These are phyloP conservation scores for Teunomyces cretensis DNA, from an alignment of 805 yeast genomes.

Conservation along the genomic window DNA sequence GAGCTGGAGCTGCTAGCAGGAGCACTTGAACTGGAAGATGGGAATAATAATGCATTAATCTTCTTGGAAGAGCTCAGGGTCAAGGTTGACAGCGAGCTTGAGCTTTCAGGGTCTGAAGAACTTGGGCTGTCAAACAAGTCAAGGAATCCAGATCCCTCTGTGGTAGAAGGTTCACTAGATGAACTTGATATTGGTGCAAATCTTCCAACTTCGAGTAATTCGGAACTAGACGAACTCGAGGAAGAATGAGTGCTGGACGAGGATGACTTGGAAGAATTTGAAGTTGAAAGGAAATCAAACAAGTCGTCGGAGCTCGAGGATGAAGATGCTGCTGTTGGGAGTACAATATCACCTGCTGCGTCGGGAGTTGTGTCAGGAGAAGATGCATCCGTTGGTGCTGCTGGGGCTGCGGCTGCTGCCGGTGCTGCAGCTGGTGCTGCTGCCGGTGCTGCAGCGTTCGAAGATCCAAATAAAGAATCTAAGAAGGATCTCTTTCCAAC, in stretches of 20 bases:
- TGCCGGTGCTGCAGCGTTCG: slow-evolving; percentile 9
- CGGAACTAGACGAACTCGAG: slow-evolving; percentile 6
- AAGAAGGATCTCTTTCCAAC: slow-evolving; percentile 12
- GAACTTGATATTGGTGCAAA: not conserved
- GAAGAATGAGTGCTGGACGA: slow-evolving; percentile 1
- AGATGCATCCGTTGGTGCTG: not conserved
- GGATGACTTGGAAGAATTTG: not conserved
- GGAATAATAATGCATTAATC: not conserved
- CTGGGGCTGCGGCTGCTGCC: slow-evolving; percentile 7
- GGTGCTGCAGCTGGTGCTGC: slow-evolving; percentile 9
- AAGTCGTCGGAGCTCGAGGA: slow-evolving; percentile 1
- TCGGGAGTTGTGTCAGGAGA: not conserved
- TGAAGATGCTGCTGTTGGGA: slow-evolving; percentile 1
- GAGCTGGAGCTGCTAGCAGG: slow-evolving; percentile 8
- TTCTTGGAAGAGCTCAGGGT: not conserved
- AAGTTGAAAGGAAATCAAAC: not conserved
- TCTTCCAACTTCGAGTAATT: slow-evolving; percentile 2
- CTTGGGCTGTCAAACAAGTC: not conserved
- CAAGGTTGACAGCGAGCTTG: slow-evolving; percentile 1
- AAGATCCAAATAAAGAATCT: slow-evolving; percentile 9
- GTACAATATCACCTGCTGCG: slow-evolving; percentile 7
- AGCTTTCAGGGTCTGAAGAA: slow-evolving; percentile 3
- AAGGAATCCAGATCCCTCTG: not conserved
- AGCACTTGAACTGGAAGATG: slow-evolving; percentile 7
- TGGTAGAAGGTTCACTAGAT: not conserved